Evolutionary conservation across 1,284 basidiomycete species (phyloP), one percentile per base, ranked within the genome.

Genomic region (Heterobasidion occidentale): DNA sequence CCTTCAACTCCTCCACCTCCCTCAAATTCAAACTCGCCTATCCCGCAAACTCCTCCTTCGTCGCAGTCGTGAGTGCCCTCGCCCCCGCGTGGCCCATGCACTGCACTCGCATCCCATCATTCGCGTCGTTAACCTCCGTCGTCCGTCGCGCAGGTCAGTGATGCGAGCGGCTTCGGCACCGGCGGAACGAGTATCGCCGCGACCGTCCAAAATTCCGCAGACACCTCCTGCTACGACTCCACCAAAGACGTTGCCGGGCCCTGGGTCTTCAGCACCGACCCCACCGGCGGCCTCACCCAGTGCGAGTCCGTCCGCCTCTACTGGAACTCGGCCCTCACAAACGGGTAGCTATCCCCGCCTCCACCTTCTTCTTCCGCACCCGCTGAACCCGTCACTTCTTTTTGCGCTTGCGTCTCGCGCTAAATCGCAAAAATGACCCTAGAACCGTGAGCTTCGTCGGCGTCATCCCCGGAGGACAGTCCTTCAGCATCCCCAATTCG

Each of bases 381-480:
- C 27, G 27, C 27, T 27, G 27, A 27, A 27, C 27, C 27, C 27
- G 27, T 27, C 48, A 45, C 17, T 14, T 17, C 3, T 45, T 14
- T 17, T 17, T 45, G 14, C 42, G 7, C 17, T 14, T 45, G 42
- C 7, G 42, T 45, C 42, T 7, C 42, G 42, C 42, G 42, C 5
- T 45, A 7, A 17, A 45, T 14, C 7, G 8, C 42, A 45, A 45
- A 45, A 45, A 27, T 4, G 27, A 27, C 27, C 5, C 27, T 27
- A 86, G 86, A 9, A 77, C 66, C 2, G 76, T 81, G 3, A 76
- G 69, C 36, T 86, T 91, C 67, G 73, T 82, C 46, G 88, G 87
- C 9, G 73, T 90, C 46, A 90, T 92, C 36, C 90, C 89, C 1
- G 89, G 88, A 2, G 89, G 89, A 15, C 71, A 88, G 53, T 86